Conservation (phyloP, 495 filamentous ascomycete genomes). For the Astrothelium macrocarpum region DNA sequence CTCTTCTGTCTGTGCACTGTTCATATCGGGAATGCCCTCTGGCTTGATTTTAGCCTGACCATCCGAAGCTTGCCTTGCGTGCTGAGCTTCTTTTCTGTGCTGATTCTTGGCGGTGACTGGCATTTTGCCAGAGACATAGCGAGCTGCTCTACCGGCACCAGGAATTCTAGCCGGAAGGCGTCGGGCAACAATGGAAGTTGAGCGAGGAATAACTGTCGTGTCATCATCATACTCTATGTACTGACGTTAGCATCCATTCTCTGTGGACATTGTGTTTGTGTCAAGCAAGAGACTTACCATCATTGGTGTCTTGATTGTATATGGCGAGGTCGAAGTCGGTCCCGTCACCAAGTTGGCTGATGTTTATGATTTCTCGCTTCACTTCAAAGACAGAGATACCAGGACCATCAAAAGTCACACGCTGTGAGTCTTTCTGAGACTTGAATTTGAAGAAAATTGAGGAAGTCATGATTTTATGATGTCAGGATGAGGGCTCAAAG, state of each 20-base stretch:
- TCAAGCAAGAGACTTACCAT: conserved; percentile 54
- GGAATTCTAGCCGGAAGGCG: conserved; percentile 72
- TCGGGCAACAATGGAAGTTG: conserved; percentile 83
- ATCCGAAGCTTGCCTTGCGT: conserved; percentile 3
- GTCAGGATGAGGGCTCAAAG: neutral
- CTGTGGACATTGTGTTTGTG: conserved; percentile 5
- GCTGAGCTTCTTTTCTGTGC: conserved; percentile 54
- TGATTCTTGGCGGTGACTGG: conserved; percentile 77
- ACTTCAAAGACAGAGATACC: conserved; percentile 97
- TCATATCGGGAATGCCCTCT: conserved; percentile 52
- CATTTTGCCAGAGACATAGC: conserved; percentile 97
- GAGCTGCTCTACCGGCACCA: conserved; percentile 77
- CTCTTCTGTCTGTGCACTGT: conserved; percentile 72
- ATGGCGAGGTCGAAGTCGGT: conserved; percentile 94
- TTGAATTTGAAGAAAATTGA: conserved; percentile 99
- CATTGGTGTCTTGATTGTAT: conserved; percentile 78
- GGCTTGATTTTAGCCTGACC: conserved; percentile 27
- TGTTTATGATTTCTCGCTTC: conserved; percentile 93
- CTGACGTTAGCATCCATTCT: neutral
- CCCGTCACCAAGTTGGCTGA: conserved; percentile 87
- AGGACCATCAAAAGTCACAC: conserved; percentile 95
- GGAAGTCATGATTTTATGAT: conserved; percentile 76
- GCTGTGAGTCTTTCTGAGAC: conserved; percentile 88
- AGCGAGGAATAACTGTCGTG: conserved; percentile 86
- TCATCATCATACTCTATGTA: conserved; percentile 87